Evolutionary conservation across 2,329 filamentous ascomycete species (phyloP).

Genomic region (Coniella vitis): DNA sequence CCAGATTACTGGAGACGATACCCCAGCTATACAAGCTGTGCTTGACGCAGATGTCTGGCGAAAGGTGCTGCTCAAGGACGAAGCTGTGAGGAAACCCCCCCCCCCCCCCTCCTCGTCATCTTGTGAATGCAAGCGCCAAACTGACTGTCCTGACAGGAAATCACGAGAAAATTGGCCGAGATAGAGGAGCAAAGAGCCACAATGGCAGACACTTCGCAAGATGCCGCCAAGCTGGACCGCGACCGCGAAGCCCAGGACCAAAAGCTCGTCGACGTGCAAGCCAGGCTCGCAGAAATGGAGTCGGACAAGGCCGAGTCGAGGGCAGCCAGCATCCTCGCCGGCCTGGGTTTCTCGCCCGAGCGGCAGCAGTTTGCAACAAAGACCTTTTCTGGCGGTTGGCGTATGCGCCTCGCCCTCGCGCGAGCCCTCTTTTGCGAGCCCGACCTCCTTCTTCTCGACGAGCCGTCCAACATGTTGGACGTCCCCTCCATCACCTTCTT

Average conservation of each 20-base stretch:
- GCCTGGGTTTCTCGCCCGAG: conserved; percentile 92
- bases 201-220: conserved; percentile 85
- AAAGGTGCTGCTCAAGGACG: conserved; percentile 86
- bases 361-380: conserved; percentile 88
- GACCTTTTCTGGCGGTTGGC: conserved; percentile 99
- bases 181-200: conserved; percentile 71
- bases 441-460: conserved; percentile 89
- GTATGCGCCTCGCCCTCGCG: conserved; percentile 93
- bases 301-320: conserved; percentile 96
- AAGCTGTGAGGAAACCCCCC: conserved; percentile 59
- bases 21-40: conserved; percentile 87
- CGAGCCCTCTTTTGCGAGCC: conserved; percentile 97
- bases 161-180: conserved; percentile 64
- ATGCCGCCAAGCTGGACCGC: conserved; percentile 76
- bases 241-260: conserved; percentile 87
- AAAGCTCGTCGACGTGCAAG: conserved; percentile 84
- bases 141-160: conserved; percentile 53
- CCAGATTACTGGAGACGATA: conserved; percentile 90
- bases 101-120: neutral
- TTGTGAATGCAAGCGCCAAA: neutral
- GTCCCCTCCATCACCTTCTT: conserved; percentile 99
- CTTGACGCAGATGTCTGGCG: conserved; percentile 97
- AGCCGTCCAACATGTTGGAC: conserved; percentile 99
- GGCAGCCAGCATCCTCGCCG: conserved; percentile 91
- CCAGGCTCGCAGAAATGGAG: conserved; percentile 95